Conservation (phyloP, 768 basidiomycete genomes). For the Pisolithus orientalis region DNA sequence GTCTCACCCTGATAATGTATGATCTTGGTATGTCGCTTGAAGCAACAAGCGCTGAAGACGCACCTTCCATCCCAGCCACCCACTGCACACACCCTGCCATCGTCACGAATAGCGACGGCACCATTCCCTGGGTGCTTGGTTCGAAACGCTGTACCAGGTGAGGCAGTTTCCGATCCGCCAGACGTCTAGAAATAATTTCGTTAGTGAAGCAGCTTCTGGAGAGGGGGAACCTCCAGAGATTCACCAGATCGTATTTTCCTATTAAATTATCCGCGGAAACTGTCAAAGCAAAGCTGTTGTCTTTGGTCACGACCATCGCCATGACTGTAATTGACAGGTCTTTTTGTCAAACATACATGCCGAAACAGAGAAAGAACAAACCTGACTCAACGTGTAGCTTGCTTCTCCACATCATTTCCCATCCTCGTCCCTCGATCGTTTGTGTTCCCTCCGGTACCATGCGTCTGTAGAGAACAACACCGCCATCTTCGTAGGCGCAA, state of each 20-base stretch:
- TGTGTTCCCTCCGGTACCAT: constrained; percentile 29
- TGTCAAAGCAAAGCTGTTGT: constrained; percentile 57
- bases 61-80: constrained; percentile 95
- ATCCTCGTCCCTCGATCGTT: constrained; percentile 63
- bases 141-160: constrained; percentile 33
- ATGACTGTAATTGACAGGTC: constrained; percentile 49
- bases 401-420: constrained; percentile 63
- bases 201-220: not conserved
- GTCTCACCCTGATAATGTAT: constrained; percentile 51
- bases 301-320: constrained; percentile 70
- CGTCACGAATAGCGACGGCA: constrained; percentile 65
- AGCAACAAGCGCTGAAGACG: constrained; percentile 21
- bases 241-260: constrained; percentile 55
- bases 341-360: not conserved
- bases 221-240: constrained; percentile 6
- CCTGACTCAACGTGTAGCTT: constrained; percentile 71
- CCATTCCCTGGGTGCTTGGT: constrained; percentile 80
- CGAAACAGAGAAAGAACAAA: constrained; percentile 26
- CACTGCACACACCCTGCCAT: constrained; percentile 76
- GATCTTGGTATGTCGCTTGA: not conserved
- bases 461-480: constrained; percentile 65
- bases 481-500: constrained; percentile 81
- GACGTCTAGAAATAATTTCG: constrained; percentile 1
- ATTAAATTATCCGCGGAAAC: constrained; percentile 83
- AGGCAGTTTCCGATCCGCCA: constrained; percentile 14